Base-by-base conservation (phyloP, 805 yeast genomes). In the Wickerhamiella occidentalis region DNA sequence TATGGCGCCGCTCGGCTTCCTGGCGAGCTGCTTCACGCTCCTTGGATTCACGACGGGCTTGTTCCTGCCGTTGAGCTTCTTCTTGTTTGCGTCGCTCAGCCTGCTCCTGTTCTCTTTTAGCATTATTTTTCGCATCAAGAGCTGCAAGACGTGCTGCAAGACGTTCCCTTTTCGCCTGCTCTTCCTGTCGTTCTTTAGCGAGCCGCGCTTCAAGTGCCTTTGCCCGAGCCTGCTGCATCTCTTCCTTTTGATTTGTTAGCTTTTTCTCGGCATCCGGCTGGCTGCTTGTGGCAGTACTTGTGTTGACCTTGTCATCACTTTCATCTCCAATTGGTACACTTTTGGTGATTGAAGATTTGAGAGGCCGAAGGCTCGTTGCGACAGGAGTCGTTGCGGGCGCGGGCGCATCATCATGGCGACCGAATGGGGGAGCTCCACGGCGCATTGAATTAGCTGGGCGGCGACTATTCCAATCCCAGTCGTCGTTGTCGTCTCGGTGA, bases 201-300 rank as follows among this genome's bases (percentile, higher is more conserved):
- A 48, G 48, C 36, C 56, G 50, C 26, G 51, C 52, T 33, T 51
- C 57, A 6, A 58, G 53, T 3, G 67, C 68, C 37, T 56, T 58
- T 45, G 63, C 68, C 8, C 62, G 52, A 5, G 64, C 58, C 21
- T 52, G 53, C 21, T 54, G 52, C 72, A 68, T 67, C 21, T 53
- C 51, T 40, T 58, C 61, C 45, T 63, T 58, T 54, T 68, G 71
- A 48, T 17, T 4, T 3, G 19, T 33, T 18, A 33, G 38, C 9
- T 9, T 33, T 9, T n/a, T 19, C 19, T 33, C 19, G 3, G 38
- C 21, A 17, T 33, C 19, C 18, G 19, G 19, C 38, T 15, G 15
- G 4, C 11, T 17, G 11, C 9, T 19, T 4, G 38, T 11, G 33
- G 38, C 6, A 33, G 38, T 5, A 13, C 33, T 29, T 13, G 33